Percentiles rank a stretch among this genome's conserved stretches.
These are phyloP conservation scores for Amanita rubescens DNA, from an alignment of 768 basidiomycete genomes.

Conservation along the genomic window DNA sequence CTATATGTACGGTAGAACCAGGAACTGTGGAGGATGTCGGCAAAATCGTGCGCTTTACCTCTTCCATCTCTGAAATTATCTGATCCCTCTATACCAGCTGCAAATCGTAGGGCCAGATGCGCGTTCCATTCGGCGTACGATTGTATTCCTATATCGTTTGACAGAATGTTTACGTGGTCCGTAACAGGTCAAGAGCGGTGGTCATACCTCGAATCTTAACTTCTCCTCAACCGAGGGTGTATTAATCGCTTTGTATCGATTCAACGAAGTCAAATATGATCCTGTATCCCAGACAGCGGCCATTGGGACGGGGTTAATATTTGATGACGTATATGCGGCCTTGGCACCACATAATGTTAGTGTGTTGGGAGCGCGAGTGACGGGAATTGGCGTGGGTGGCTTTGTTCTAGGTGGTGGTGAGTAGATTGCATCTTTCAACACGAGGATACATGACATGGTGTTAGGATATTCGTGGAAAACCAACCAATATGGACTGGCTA, in stretches of 20 bases:
- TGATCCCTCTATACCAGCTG: neutral
- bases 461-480: slow-evolving; percentile 60
- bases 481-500: slow-evolving; percentile 52
- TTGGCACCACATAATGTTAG: slow-evolving; percentile 32
- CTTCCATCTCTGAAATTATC: neutral
- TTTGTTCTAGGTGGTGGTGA: slow-evolving; percentile 40
- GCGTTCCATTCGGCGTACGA: neutral
- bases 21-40: slow-evolving; percentile 3
- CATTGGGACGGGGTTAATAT: slow-evolving; percentile 31
- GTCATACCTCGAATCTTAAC: slow-evolving; percentile 35
- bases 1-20: slow-evolving; percentile 6
- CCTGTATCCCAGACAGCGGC: slow-evolving; percentile 19
- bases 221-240: slow-evolving; percentile 47
- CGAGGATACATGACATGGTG: neutral
- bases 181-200: slow-evolving; percentile 41
- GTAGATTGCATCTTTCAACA: slow-evolving; percentile 9
- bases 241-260: slow-evolving; percentile 37
- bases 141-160: neutral
- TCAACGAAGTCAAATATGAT: slow-evolving; percentile 29
- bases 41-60: neutral
- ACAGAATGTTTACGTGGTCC: neutral
- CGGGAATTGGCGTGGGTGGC: slow-evolving; percentile 41
- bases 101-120: neutral
- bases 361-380: slow-evolving; percentile 41
- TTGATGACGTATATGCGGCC: slow-evolving; percentile 44